phyloP scores from a whole-genome alignment of 345 rosid genomes.

The Populus alba region DNA sequence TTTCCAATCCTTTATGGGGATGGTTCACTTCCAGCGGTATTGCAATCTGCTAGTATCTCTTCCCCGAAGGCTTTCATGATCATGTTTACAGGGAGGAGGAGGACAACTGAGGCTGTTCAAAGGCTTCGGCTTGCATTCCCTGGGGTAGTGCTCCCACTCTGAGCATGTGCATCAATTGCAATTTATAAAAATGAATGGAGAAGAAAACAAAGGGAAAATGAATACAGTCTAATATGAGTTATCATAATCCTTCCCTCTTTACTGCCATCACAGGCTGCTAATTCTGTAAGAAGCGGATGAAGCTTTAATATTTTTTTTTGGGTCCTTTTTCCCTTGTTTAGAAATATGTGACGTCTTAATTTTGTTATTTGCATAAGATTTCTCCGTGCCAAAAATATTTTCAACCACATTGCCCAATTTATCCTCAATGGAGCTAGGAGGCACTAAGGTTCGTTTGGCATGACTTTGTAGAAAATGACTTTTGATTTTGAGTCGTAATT shows the following conservation, averaged over 20 bases:
- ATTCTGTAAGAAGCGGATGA: not conserved
- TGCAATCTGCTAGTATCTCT: constrained; percentile 83
- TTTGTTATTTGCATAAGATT: not conserved
- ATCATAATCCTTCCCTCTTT: not conserved
- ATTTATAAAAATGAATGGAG: not conserved
- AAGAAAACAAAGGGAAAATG: not conserved
- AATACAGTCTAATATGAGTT: not conserved
- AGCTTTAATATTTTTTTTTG: not conserved
- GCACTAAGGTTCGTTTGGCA: not conserved
- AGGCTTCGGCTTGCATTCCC: constrained; percentile 93
- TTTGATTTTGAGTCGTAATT: no score
- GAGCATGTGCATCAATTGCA: not conserved
- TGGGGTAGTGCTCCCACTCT: constrained; percentile 39
- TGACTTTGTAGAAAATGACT: no score
- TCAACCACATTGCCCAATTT: not conserved
- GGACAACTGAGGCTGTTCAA: constrained; percentile 76
- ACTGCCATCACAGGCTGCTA: not conserved
- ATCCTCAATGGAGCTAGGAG: not conserved
- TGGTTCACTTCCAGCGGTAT: constrained; percentile 79
- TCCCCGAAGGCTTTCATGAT: constrained; percentile 92
- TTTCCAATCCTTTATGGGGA: constrained; percentile 88
- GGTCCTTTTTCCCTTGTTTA: no score
- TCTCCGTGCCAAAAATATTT: not conserved
- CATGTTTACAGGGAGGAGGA: constrained; percentile 79
- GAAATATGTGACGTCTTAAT: no score